Base-by-base conservation (phyloP, 2,329 filamentous ascomycete species). In the Penicillium sp. region DNA sequence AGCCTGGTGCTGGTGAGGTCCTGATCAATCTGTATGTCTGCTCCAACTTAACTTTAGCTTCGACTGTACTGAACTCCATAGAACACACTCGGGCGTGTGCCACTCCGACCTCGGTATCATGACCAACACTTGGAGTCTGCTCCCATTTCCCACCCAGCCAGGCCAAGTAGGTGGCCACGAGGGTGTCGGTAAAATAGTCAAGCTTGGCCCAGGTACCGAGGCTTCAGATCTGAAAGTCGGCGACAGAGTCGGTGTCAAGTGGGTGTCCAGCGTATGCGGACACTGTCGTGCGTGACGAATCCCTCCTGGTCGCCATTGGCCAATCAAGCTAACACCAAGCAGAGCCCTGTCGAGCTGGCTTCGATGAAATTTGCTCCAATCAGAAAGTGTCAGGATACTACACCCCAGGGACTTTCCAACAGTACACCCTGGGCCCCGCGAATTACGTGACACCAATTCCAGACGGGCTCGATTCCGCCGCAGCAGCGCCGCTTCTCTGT, bases 401-500 rank as follows among this genome's bases (percentile, higher is more conserved):
- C 68, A 84, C 81, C 0, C 86, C 86, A 0, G 87, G 87, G 36
- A 90, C 86, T n/a, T 90, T 89, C 68, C 87, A 89, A 67, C 85
- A 89, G 72, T 90, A 89, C 65, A 81, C 82, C 16, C 67, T 87
- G 14, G 82, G 80, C 0, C 84, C 85, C 9, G 86, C 86, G 3
- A 81, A 82, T 71, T 89, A 90, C 68, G 86, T 89, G 2, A 89
- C 87, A 0, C 85, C 85, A 2, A 88, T 90, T 61, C 87, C 87
- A 2, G 85, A 87, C 4, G 73, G 69, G 3, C 71, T 90, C 16
- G 71, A 79, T 40, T 85, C 82, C 9, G 85, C 82, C 47, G 77
- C 79, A 22, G 87, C 87, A 0, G 87, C 87, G 1, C 87, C 86
- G 1, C 80, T 89, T 75, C 79, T 88, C 49, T 89, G 86, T 70